Conservation (phyloP, 148 eudicot species). For the Diospyros lotus region DNA sequence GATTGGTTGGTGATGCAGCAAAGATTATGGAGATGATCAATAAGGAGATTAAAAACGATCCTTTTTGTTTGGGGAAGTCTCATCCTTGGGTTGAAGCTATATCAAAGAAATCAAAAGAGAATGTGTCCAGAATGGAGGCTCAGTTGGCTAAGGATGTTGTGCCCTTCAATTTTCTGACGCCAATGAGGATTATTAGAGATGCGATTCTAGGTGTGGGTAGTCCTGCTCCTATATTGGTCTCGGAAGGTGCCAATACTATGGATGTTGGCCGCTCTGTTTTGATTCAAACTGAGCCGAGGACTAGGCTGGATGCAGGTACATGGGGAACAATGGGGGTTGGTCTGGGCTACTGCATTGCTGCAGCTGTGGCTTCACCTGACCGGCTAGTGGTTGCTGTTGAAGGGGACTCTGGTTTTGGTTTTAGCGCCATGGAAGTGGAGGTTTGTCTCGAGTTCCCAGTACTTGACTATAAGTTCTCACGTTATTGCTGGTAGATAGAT, state of each 20-base stretch:
- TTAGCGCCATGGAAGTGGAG: conserved; percentile 99
- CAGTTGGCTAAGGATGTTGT: conserved; percentile 81
- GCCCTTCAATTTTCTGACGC: conserved; percentile 86
- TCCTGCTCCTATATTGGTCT: conserved; percentile 82
- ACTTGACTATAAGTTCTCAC: no score
- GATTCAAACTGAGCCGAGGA: conserved; percentile 91
- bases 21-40: conserved; percentile 50
- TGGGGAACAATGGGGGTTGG: conserved; percentile 99
- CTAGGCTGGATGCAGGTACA: conserved; percentile 97
- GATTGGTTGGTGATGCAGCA: conserved; percentile 84
- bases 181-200: conserved; percentile 93
- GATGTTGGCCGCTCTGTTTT: conserved; percentile 87
- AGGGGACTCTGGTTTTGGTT: conserved; percentile 97
- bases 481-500: no score
- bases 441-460: no score
- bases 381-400: conserved; percentile 98
- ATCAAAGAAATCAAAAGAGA: conserved; percentile 64
- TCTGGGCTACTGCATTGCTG: conserved; percentile 96
- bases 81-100: conserved; percentile 85
- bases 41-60: conserved; percentile 82
- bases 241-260: conserved; percentile 98
- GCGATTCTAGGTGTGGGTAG: conserved; percentile 65
- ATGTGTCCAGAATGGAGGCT: conserved; percentile 79
- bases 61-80: conserved; percentile 71
- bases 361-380: conserved; percentile 94